Percentiles rank a stretch among this genome's conserved stretches.
These are phyloP conservation scores for Tulasnella sp. DNA, from an alignment of 768 basidiomycete genomes.

Conservation along the genomic window DNA sequence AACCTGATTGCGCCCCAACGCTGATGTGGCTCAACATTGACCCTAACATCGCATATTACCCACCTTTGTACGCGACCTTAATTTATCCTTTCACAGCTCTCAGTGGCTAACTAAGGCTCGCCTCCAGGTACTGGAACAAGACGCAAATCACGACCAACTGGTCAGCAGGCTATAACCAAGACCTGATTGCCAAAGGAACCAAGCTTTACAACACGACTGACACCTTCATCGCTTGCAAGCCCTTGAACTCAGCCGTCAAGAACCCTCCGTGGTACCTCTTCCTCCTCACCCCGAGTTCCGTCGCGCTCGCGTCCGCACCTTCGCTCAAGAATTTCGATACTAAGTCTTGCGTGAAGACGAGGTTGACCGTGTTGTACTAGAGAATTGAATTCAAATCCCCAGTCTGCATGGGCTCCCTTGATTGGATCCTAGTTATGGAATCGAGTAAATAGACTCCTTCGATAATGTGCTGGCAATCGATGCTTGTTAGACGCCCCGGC, in stretches of 20 bases:
- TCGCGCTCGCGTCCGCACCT: background rate
- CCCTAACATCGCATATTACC: background rate
- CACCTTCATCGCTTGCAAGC: background rate
- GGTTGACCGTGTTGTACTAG: too few species aligned
- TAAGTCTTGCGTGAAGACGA: too few species aligned
- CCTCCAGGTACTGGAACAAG: background rate
- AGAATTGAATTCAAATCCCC: too few species aligned
- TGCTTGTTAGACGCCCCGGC: too few species aligned
- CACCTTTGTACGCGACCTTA: background rate
- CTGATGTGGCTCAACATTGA: background rate
- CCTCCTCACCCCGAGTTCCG: background rate
- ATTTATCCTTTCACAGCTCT: background rate
- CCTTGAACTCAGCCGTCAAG: background rate
- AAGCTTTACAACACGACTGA: background rate
- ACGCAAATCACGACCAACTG: background rate
- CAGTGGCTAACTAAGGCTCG: background rate
- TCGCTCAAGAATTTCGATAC: background rate
- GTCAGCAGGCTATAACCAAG: background rate
- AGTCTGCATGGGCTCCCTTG: too few species aligned
- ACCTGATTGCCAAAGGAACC: background rate
- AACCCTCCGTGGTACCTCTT: background rate
- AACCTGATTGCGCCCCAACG: background rate
- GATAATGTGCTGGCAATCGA: too few species aligned
- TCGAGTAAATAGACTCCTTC: too few species aligned
- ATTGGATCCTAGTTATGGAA: too few species aligned